A percentile compares a stretch with the other conserved stretches of the same genome.
Conservation (phyloP, 306 rosid species). For the Myrica gale region DNA sequence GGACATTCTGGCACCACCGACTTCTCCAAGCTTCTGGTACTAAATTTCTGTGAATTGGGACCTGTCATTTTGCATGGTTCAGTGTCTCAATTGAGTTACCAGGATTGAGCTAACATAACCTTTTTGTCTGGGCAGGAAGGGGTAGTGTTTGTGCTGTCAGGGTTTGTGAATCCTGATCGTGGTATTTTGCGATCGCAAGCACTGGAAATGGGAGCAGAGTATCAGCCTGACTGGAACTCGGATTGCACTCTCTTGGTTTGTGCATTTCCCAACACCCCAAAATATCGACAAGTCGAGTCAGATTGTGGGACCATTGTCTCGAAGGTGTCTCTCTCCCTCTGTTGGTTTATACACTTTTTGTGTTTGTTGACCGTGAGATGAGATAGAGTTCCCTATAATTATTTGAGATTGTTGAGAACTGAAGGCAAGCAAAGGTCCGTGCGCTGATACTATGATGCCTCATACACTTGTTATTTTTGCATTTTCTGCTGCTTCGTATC, state of each 20-base stretch:
- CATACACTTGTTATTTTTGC: background rate
- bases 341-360: conserved; percentile 3
- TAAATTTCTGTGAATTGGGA: conserved; percentile 5
- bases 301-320: conserved; percentile 88
- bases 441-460: background rate
- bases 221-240: conserved; percentile 81
- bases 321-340: conserved; percentile 50
- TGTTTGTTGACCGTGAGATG: background rate
- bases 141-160: conserved; percentile 85
- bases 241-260: conserved; percentile 84
- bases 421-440: background rate
- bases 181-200: conserved; percentile 76
- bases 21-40: conserved; percentile 70
- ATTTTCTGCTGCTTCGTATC: background rate
- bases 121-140: conserved; percentile 66
- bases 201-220: conserved; percentile 94
- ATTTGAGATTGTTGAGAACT: background rate
- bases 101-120: conserved; percentile 15
- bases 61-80: conserved; percentile 3
- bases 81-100: conserved; percentile 10
- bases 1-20: conserved; percentile 22
- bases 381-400: background rate
- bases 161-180: conserved; percentile 94
- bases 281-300: conserved; percentile 87
- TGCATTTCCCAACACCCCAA: conserved; percentile 87